These are phyloP conservation scores for Podospora pseudoanserina DNA, from an alignment of 495 filamentous ascomycete genomes.

Conservation along the genomic window DNA sequence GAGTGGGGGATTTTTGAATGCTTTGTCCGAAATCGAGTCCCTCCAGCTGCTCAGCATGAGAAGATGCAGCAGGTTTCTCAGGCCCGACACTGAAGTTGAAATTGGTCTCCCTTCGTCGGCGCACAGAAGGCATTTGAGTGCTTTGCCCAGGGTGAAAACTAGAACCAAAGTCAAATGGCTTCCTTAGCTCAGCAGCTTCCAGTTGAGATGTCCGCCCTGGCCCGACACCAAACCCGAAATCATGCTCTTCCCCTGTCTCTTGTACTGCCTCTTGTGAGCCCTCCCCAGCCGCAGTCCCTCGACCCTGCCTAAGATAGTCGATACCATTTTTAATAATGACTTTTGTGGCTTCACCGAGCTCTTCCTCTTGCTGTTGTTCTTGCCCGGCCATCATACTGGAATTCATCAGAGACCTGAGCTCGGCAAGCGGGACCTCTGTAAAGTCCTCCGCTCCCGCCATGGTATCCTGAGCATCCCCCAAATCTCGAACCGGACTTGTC, in stretches of 20 bases:
- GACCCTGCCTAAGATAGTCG: conserved; percentile 39
- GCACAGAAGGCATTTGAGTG: background rate
- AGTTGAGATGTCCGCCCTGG: background rate
- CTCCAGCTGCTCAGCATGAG: background rate
- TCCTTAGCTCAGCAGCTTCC: too few relatives aligned
- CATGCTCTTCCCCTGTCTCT: background rate
- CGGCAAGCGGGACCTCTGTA: conserved; percentile 48
- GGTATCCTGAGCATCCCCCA: conserved; percentile 35
- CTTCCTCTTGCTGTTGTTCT: conserved; percentile 23
- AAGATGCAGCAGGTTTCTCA: background rate
- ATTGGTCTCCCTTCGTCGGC: background rate
- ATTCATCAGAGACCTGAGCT: conserved; percentile 39
- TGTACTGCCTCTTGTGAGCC: background rate
- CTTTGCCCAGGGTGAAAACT: background rate
- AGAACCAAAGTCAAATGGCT: background rate
- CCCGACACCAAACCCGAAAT: background rate
- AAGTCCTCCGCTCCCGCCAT: conserved; percentile 43
- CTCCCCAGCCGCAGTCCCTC: conserved; percentile 8
- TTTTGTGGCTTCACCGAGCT: conserved; percentile 44
- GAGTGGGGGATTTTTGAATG: background rate
- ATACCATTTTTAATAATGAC: conserved; percentile 43
- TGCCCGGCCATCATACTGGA: conserved; percentile 32
- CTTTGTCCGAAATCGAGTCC: background rate
- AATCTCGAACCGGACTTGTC: conserved; percentile 9
- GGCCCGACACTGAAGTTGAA: background rate